A percentile compares a stretch with the other conserved stretches of the same genome.
These are phyloP conservation scores for Pleodorina starrii DNA, from an alignment of 139 green algal genomes.

Conservation along the genomic window DNA sequence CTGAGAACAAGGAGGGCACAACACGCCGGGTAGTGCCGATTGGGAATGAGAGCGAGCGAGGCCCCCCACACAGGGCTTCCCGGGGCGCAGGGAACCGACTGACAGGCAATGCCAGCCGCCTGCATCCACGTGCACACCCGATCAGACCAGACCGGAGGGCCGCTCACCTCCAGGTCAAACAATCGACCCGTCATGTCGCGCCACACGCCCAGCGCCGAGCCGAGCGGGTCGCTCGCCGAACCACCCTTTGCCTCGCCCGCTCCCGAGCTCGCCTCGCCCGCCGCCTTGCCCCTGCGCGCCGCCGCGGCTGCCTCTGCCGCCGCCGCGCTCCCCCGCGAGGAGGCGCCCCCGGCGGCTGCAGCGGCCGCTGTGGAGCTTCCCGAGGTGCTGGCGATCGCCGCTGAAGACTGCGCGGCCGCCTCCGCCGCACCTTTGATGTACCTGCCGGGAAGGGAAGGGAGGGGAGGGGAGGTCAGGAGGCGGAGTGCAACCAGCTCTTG, in stretches of 20 bases:
- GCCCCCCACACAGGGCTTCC: too few species aligned
- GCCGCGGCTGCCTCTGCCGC: background rate
- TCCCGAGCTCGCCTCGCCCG: background rate
- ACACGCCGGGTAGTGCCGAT: too few species aligned
- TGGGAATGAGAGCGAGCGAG: too few species aligned
- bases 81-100: too few species aligned
- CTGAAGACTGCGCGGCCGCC: background rate
- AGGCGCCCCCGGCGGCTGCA: background rate
- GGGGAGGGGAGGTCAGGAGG: too few species aligned
- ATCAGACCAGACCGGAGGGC: too few species aligned
- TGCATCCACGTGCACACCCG: too few species aligned
- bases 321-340: background rate
- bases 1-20: background rate
- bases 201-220: constrained; percentile 60
- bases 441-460: background rate
- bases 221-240: constrained; percentile 41
- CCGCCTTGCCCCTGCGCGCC: background rate
- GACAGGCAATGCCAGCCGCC: too few species aligned
- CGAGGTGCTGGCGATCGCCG: background rate
- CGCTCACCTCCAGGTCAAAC: constrained; percentile 80
- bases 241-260: too few species aligned
- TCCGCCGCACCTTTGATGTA: constrained; percentile 29
- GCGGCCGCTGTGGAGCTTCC: background rate
- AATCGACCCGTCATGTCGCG: constrained; percentile 65
- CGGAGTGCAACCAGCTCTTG: too few species aligned